A percentile compares a stretch with the other conserved stretches of the same genome.
Evolutionary conservation across 148 eudicot species (phyloP).

Genomic region (Cornus controversa): DNA sequence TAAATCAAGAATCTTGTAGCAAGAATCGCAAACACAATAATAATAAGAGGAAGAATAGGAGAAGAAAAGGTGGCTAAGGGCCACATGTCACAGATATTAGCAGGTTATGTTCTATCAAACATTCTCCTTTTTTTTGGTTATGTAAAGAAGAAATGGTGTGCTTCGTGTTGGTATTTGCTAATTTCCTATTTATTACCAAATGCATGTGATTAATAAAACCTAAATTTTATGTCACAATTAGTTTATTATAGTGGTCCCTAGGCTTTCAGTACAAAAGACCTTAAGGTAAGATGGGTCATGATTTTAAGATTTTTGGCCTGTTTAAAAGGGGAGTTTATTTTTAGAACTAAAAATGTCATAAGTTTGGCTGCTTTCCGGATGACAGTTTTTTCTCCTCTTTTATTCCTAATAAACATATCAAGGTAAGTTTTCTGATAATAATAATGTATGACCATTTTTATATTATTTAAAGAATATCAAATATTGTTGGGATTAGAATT

Average conservation of each 20-base stretch:
- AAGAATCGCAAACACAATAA: conserved; percentile 28
- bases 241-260: not conserved
- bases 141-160: not conserved
- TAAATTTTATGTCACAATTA: not conserved
- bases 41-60: conserved; percentile 53
- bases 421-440: too few species aligned
- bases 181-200: not conserved
- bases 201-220: not conserved
- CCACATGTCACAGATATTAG: conserved; percentile 47
- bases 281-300: not conserved
- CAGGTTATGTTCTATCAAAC: conserved; percentile 58
- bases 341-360: not conserved
- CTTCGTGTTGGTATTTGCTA: not conserved
- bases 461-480: not conserved
- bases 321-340: not conserved
- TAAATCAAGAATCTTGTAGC: conserved; percentile 24
- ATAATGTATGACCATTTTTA: not conserved
- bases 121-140: too few species aligned
- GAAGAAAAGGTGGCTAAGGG: conserved; percentile 36
- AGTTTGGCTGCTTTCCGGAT: too few species aligned
- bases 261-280: not conserved
- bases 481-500: not conserved
- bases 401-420: too few species aligned
- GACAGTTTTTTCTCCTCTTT: too few species aligned
- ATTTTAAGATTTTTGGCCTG: conserved; percentile 1